Evolutionary conservation across 1,284 basidiomycete genomes (phyloP), one percentile per base, ranked within the genome.

Genomic region (Ganoderma resinaceum): DNA sequence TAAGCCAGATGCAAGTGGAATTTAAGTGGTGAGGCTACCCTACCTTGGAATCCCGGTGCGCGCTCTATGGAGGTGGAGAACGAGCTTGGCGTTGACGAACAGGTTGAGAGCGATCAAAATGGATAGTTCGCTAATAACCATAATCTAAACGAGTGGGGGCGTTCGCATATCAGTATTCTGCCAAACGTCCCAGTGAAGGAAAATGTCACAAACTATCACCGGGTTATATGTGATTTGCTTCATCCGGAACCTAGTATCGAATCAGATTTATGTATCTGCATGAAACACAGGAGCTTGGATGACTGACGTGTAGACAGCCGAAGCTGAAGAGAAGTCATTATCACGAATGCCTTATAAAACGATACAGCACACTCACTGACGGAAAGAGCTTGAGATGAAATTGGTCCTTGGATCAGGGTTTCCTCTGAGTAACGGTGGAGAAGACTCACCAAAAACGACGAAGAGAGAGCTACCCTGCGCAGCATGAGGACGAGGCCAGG

Each of bases 1-100:
- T 38, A 9, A 57, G 33, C 33, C 29, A n/a, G 57, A 16, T 26
- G n/a, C 29, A 4, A n/a, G n/a, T n/a, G n/a, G n/a, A n/a, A 18
- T 5, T 57, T 11, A 2, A 23, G 2, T 59, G 57, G 55, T 8
- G 31, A 33, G n/a, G 33, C 4, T 38, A 57, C 12, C 5, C 18
- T 37, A 59, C 57, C 31, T 59, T 23, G 5, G 0, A 6, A 59
- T 23, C 33, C 35, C 37, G n/a, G 57, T 59, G 3, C 57, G 35
- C 37, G 35, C 57, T 1, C 33, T 59, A n/a, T 37, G 33, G n/a
- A 59, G 57, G n/a, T 59, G 8, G 7, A 9, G 9, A 20, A 59
- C n/a, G 20, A 59, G 57, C n/a, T 59, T 59, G 18, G n/a, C 57
- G 37, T 59, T 59, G 9, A 59, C 35, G 26, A 38, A 59, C n/a